These are phyloP conservation scores for Neurospora sp. DNA, from an alignment of 2,329 filamentous ascomycete species.

Conservation along the genomic window DNA sequence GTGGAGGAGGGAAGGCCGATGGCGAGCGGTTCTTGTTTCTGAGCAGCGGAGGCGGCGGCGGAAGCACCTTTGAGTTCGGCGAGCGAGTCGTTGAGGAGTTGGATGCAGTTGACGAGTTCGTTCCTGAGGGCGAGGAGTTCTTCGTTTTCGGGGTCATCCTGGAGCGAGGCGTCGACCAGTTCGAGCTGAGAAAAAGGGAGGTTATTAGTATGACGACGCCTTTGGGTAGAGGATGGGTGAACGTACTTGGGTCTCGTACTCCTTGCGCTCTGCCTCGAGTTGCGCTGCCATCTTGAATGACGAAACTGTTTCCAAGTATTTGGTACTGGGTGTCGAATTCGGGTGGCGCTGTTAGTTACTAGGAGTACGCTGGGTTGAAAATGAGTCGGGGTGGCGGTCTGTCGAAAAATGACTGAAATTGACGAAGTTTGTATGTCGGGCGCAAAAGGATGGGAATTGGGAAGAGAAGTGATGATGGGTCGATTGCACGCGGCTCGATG, in stretches of 20 bases:
- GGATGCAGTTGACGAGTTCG: slow-evolving; percentile 76
- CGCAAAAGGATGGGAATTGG: not conserved
- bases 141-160: slow-evolving; percentile 69
- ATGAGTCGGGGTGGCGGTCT: not conserved
- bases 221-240: slow-evolving; percentile 10
- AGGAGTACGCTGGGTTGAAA: not conserved
- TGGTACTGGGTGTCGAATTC: not conserved
- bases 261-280: slow-evolving; percentile 42
- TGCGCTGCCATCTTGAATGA: slow-evolving; percentile 27
- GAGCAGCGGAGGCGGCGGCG: not conserved
- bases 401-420: not conserved
- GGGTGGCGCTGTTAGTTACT: not conserved
- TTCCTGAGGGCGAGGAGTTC: slow-evolving; percentile 68
- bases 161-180: slow-evolving; percentile 64
- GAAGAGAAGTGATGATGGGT: not conserved
- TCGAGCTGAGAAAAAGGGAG: slow-evolving; percentile 49
- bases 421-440: not conserved
- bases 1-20: slow-evolving; percentile 24
- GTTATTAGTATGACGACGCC: not conserved
- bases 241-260: slow-evolving; percentile 48
- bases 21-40: slow-evolving; percentile 36
- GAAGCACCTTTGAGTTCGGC: slow-evolving; percentile 55
- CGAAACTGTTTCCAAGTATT: not conserved
- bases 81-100: slow-evolving; percentile 69
- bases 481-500: not conserved